These are phyloP conservation scores for Pyrenochaeta sp. DNA, from an alignment of 2,329 filamentous ascomycete genomes.

Conservation along the genomic window DNA sequence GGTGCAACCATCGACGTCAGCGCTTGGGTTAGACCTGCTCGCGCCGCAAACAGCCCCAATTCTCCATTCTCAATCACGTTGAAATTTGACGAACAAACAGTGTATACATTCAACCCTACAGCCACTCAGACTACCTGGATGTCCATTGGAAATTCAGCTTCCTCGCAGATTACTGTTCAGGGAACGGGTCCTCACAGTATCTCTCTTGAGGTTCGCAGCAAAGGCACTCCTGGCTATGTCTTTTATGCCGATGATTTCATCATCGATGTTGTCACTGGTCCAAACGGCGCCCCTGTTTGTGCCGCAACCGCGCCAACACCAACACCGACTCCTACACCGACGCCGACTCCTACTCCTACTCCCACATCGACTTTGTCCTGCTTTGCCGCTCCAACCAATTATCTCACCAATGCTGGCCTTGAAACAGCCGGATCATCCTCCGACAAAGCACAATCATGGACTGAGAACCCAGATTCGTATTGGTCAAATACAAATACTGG, in stretches of 20 bases:
- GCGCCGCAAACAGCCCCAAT: neutral
- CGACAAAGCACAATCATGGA: neutral
- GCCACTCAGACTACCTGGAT: neutral
- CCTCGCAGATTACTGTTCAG: neutral
- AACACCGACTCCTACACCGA: too few species aligned
- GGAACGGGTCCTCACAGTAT: neutral
- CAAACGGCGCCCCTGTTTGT: too few species aligned
- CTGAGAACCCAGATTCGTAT: neutral
- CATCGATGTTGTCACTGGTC: too few species aligned
- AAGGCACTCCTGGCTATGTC: neutral
- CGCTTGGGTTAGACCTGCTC: neutral
- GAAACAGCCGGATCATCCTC: neutral
- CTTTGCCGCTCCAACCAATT: neutral
- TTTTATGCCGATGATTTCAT: too few species aligned
- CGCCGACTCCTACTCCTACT: too few species aligned
- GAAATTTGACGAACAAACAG: neutral
- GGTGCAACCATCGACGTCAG: neutral
- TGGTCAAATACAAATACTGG: too few species aligned
- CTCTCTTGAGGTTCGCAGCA: neutral
- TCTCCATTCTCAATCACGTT: neutral
- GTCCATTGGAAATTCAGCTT: neutral
- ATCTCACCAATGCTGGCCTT: neutral
- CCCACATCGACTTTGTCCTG: neutral
- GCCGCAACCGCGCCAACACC: too few species aligned
- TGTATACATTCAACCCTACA: neutral